Base-by-base conservation (phyloP, 2,329 filamentous ascomycete genomes). In the Geosmithia putterillii region DNA sequence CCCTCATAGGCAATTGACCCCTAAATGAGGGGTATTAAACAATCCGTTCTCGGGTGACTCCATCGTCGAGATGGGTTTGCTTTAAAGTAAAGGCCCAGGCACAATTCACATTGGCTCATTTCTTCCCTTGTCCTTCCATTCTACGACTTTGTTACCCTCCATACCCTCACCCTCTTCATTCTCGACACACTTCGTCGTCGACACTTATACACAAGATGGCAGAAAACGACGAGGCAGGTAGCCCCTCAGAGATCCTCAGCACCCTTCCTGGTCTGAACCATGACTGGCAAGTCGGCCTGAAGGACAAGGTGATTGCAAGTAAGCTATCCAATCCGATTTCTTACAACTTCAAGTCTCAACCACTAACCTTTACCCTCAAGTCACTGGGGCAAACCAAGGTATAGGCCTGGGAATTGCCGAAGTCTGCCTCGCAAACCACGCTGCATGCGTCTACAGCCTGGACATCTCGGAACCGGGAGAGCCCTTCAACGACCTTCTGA, bases 321-420 rank as follows among this genome's bases (percentile, higher is more conserved):
- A 50, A 47, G 59, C 54, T n/a, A 25, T 23, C 8, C 19, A 37
- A 17, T 7, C 35, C 7, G 35, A 6, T 9, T 40, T 25, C 23
- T 25, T 25, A 25, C 23, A 10, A 25, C 23, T 6, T 25, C 23
- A 25, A 15, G 38, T 15, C 20, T 40, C 7, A 20, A 4, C 15
- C 37, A 18, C 1, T 15, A 14, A 32, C 41, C 19, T 41, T 23
- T 22, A 32, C 3, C 19, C 7, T 15, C 38, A 47, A 52, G 61
- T 66, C 47, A 65, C 64, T 3, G 64, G 64, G 14, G 64, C 64
- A 37, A 66, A 66, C 52, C 60, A 64, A 48, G 60, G 67, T 43
- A 69, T 69, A 38, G 66, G 66, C 8, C 58, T 69, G 5, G 66
- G 65, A 17, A 62, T 70, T 38, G 66, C 66, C 19, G 62, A 70